phyloP scores from a whole-genome alignment of 805 yeast genomes.

The Brettanomyces anomalus region DNA sequence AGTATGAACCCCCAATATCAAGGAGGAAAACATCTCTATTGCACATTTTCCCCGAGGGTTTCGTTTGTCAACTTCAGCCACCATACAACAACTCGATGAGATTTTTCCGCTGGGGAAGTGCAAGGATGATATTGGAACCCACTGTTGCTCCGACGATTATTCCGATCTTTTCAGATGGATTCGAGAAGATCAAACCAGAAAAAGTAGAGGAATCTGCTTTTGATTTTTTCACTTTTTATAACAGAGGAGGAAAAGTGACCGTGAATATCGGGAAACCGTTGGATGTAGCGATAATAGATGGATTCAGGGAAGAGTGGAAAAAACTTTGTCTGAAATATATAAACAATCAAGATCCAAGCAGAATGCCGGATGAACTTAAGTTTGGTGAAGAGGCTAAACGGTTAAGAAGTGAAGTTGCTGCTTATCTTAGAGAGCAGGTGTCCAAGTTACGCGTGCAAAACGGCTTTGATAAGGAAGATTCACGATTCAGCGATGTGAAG shows the following conservation, averaged over 20 bases:
- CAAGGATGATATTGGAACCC: slow-evolving; percentile 75
- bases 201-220: slow-evolving; percentile 47
- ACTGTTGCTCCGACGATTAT: slow-evolving; percentile 77
- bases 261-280: slow-evolving; percentile 68
- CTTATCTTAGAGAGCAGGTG: slow-evolving; percentile 55
- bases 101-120: slow-evolving; percentile 92
- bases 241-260: slow-evolving; percentile 56
- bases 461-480: slow-evolving; percentile 51
- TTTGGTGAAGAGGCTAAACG: slow-evolving; percentile 54
- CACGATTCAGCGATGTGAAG: slow-evolving; percentile 52
- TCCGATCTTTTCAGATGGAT: slow-evolving; percentile 80
- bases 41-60: slow-evolving; percentile 92
- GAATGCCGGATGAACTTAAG: slow-evolving; percentile 52
- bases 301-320: slow-evolving; percentile 65
- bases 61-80: slow-evolving; percentile 73
- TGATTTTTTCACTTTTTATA: slow-evolving; percentile 34
- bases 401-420: slow-evolving; percentile 66
- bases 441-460: slow-evolving; percentile 34
- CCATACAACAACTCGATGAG: slow-evolving; percentile 85
- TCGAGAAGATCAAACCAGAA: slow-evolving; percentile 83
- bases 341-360: slow-evolving; percentile 41
- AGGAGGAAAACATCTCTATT: slow-evolving; percentile 76
- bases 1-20: slow-evolving; percentile 45
- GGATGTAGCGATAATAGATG: slow-evolving; percentile 47
- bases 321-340: slow-evolving; percentile 44